A percentile compares a stretch with the other conserved stretches of the same genome.
Evolutionary conservation across 768 basidiomycete species (phyloP).

Genomic region (Melanogaster broomeanus): DNA sequence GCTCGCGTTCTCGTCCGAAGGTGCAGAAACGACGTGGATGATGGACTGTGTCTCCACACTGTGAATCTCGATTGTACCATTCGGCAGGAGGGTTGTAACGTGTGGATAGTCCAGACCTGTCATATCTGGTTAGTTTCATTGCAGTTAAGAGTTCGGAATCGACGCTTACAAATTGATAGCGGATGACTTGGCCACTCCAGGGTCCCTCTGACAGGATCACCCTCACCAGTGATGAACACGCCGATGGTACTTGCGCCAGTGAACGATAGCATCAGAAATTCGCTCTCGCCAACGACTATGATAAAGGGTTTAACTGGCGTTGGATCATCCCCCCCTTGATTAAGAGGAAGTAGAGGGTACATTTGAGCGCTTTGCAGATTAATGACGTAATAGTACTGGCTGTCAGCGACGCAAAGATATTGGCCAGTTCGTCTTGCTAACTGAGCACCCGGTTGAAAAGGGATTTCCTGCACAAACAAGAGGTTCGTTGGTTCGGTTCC

Average conservation of each 20-base stretch:
- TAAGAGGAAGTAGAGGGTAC: conserved; percentile 75
- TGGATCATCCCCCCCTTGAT: conserved; percentile 55
- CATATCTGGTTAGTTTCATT: background rate
- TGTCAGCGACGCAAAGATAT: conserved; percentile 74
- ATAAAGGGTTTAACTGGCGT: conserved; percentile 65
- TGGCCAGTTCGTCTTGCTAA: conserved; percentile 63
- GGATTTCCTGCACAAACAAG: conserved; percentile 58
- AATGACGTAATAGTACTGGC: conserved; percentile 72
- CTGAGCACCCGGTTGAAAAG: conserved; percentile 57
- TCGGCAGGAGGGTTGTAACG: conserved; percentile 73
- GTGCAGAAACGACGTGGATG: conserved; percentile 66
- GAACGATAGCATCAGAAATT: conserved; percentile 87
- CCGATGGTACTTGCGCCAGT: conserved; percentile 82
- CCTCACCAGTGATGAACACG: conserved; percentile 80
- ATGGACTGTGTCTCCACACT: conserved; percentile 72
- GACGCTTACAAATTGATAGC: conserved; percentile 64
- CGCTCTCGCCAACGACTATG: conserved; percentile 69
- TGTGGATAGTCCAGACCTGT: conserved; percentile 83
- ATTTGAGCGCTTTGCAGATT: conserved; percentile 73
- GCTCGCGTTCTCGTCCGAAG: conserved; percentile 25
- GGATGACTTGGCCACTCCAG: conserved; percentile 86
- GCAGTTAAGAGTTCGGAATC: background rate
- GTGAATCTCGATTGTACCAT: conserved; percentile 82
- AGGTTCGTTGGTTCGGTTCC: background rate
- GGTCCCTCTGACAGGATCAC: conserved; percentile 89